Conservation (phyloP, 148 eudicot species). For the Chenopodium suecicum region DNA sequence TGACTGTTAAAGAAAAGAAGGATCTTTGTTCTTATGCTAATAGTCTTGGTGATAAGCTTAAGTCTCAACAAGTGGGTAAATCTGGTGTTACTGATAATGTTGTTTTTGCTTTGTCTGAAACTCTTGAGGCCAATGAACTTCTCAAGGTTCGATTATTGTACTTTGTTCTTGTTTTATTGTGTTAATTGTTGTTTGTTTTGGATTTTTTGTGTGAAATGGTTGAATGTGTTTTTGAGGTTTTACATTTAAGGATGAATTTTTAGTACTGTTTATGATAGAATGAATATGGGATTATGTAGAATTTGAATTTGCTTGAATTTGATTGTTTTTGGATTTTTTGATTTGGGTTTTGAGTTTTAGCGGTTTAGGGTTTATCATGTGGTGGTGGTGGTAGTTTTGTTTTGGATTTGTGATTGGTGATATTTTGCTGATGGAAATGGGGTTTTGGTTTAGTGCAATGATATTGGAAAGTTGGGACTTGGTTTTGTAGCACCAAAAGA, state of each 20-base stretch:
- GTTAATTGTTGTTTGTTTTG: not conserved
- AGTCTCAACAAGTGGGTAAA: slow-evolving; percentile 83
- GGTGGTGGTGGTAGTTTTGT: not conserved
- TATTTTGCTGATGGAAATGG: not conserved
- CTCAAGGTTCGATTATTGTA: slow-evolving; percentile 55
- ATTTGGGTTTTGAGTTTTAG: not conserved
- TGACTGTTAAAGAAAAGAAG: slow-evolving; percentile 81
- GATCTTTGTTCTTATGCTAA: slow-evolving; percentile 79
- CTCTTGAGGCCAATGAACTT: slow-evolving; percentile 75
- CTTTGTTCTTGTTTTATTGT: not conserved
- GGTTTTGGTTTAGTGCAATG: not conserved
- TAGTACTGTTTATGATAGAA: no score
- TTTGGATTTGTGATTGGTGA: not conserved
- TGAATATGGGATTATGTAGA: not conserved
- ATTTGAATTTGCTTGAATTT: not conserved
- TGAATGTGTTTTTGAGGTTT: slow-evolving; percentile 1
- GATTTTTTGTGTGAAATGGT: not conserved
- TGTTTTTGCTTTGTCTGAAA: slow-evolving; percentile 60
- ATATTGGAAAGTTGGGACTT: not conserved
- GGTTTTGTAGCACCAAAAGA: not conserved
- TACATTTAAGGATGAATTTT: not conserved
- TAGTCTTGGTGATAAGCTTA: slow-evolving; percentile 75
- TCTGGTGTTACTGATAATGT: slow-evolving; percentile 77
- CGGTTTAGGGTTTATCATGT: slow-evolving; percentile 1
- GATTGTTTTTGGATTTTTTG: not conserved